A percentile compares a stretch with the other conserved stretches of the same genome.
phyloP scores from a whole-genome alignment of 306 rosid species.

The Pyrus pyrifolia region DNA sequence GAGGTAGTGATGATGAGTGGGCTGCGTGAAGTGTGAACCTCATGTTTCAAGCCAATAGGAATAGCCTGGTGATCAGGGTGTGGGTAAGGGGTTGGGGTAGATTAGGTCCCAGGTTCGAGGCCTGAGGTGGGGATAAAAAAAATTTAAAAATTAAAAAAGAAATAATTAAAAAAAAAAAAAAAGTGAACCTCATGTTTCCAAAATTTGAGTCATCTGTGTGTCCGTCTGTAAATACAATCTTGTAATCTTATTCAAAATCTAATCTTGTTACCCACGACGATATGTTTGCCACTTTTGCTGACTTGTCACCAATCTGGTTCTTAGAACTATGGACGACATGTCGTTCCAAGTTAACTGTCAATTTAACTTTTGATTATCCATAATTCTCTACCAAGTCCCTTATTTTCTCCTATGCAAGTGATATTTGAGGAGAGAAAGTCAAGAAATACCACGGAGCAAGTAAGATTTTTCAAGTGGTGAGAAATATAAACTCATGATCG shows the following conservation, averaged over 20 bases:
- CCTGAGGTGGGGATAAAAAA: too few relatives aligned
- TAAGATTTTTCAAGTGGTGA: neutral
- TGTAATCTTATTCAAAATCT: neutral
- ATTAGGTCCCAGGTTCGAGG: too few relatives aligned
- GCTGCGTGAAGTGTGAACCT: constrained; percentile 32
- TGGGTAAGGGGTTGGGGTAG: too few relatives aligned
- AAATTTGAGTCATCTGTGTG: neutral
- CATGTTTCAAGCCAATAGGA: constrained; percentile 8
- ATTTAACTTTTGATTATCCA: neutral
- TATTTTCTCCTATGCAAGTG: neutral
- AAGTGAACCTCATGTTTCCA: constrained; percentile 33
- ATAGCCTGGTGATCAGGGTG: too few relatives aligned
- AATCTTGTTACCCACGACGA: constrained; percentile 19
- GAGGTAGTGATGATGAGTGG: constrained; percentile 10
- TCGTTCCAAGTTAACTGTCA: neutral
- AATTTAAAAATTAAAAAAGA: too few relatives aligned
- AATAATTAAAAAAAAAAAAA: too few relatives aligned
- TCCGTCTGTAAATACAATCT: too few relatives aligned
- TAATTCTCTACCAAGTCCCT: neutral
- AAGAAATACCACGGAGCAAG: neutral
- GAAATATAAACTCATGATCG: neutral
- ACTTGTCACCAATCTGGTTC: neutral
- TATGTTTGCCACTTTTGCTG: neutral
- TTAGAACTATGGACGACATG: neutral
- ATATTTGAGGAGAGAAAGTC: neutral